Percentiles rank a stretch among this genome's conserved stretches.
These are phyloP conservation scores for Lasiosphaeris hirsuta DNA, from an alignment of 495 filamentous ascomycete species.

Conservation along the genomic window DNA sequence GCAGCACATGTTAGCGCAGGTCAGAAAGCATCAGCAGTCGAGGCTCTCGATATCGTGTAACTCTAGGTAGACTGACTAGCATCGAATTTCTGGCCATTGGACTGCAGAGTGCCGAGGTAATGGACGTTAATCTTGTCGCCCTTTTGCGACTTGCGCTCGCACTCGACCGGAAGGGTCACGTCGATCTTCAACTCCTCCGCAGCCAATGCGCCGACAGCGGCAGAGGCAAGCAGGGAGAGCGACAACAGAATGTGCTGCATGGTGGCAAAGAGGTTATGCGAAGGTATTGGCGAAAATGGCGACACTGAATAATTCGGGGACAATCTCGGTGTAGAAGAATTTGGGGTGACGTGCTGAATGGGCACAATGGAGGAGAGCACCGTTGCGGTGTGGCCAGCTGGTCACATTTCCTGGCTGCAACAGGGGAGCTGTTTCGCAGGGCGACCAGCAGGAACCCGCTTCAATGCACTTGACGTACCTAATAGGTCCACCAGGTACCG, in stretches of 20 bases:
- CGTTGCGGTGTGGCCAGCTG: slow-evolving; percentile 1
- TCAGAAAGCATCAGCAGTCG: slow-evolving; percentile 1
- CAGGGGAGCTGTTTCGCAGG: neutral
- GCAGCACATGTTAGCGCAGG: slow-evolving; percentile 12
- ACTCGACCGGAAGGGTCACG: slow-evolving; percentile 63
- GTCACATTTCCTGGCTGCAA: neutral
- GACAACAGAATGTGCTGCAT: slow-evolving; percentile 59
- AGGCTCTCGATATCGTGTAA: neutral
- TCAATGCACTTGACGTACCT: too few relatives aligned
- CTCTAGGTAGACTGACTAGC: slow-evolving; percentile 36
- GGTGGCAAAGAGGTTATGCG: slow-evolving; percentile 14
- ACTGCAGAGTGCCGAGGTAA: slow-evolving; percentile 76
- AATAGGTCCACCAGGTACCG: too few relatives aligned
- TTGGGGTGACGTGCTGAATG: slow-evolving; percentile 3
- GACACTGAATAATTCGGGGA: neutral
- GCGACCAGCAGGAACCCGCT: neutral
- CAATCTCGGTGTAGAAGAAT: neutral
- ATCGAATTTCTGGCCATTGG: slow-evolving; percentile 56
- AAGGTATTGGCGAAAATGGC: neutral
- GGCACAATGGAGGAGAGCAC: neutral
- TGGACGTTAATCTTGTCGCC: slow-evolving; percentile 83
- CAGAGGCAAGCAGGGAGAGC: slow-evolving; percentile 51
- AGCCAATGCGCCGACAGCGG: slow-evolving; percentile 48
- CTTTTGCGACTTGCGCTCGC: slow-evolving; percentile 65
- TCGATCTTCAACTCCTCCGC: slow-evolving; percentile 67